These are phyloP conservation scores for Anacardium occidentale DNA, from an alignment of 345 rosid genomes.

Conservation along the genomic window DNA sequence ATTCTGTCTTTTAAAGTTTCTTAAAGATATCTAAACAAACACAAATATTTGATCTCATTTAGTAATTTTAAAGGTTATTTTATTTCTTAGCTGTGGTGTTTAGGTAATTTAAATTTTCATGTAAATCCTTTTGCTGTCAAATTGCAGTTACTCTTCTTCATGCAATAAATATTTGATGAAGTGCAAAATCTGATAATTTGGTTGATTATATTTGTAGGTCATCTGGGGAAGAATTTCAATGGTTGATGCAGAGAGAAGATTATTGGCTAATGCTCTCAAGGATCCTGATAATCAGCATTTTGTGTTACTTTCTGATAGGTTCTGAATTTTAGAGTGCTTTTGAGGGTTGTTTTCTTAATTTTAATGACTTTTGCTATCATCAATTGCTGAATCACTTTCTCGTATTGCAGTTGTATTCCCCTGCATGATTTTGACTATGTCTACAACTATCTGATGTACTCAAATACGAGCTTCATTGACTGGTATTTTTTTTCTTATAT, in stretches of 20 bases:
- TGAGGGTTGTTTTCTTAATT: slow-evolving; percentile 3
- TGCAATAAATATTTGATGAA: not conserved
- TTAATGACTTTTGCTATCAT: not conserved
- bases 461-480: slow-evolving; percentile 88
- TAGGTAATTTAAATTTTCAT: not conserved
- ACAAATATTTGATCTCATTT: not conserved
- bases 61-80: not conserved
- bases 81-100: not conserved
- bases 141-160: not conserved
- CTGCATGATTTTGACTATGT: slow-evolving; percentile 83
- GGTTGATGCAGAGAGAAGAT: slow-evolving; percentile 96
- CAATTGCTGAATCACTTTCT: slow-evolving; percentile 18
- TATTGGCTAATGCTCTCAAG: slow-evolving; percentile 78
- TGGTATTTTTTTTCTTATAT: slow-evolving; percentile 44
- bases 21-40: not conserved
- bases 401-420: slow-evolving; percentile 80
- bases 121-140: not conserved
- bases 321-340: slow-evolving; percentile 5
- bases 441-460: slow-evolving; percentile 75
- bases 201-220: slow-evolving; percentile 45
- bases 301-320: slow-evolving; percentile 98
- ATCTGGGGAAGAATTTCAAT: slow-evolving; percentile 97
- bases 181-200: slow-evolving; percentile 14
- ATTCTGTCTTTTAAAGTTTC: not conserved
- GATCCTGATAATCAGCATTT: slow-evolving; percentile 95